Base-by-base conservation (phyloP, 805 yeast genomes). In the Dipodascopsis tothii region DNA sequence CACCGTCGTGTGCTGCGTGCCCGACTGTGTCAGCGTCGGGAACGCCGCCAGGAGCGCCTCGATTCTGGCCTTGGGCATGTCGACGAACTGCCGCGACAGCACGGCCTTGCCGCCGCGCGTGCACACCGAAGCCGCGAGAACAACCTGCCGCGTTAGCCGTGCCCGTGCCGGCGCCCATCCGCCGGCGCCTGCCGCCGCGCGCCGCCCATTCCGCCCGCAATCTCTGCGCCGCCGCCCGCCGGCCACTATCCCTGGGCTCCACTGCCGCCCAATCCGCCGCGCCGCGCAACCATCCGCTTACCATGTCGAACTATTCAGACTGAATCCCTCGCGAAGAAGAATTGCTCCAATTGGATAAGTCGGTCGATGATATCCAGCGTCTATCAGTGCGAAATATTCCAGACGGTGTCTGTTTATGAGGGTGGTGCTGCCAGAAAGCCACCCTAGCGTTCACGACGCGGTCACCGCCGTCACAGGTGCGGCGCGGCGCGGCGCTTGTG, bases 31-130 rank as follows among this genome's bases (percentile, higher is more conserved):
- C 53, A 92, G 72, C 46, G 81, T 69, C 44, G 96, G 95, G 65
- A 90, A 87, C 55, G 80, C 81, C 22, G 95, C 81, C 59, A 92
- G 70, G 49, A 92, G 71, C 40, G 87, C 84, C 32, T 92, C 80
- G 57, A 88, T 87, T 55, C 94, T 73, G 59, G 88, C 94, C 60
- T 81, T 81, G 39, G 84, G 71, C 56, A 92, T 66, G 51, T 86
- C 96, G 50, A 78, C 75, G 68, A 90, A 92, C 68, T 87, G 97
- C 60, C 99, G 78, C 21, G 96, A 84, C 39, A 92, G 69, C 55
- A 92, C 76, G 20, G 96, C 56, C 58, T 87, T 90, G 46, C 98
- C 98, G 46, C 86, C 81, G 57, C 88, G 85, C 34, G 95, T 81
- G 65, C 96, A 84, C 57, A 92, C 84, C 35, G 96, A 84, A 38